Evolutionary conservation across 495 filamentous ascomycete genomes (phyloP).

Genomic region (Neurospora sp.): DNA sequence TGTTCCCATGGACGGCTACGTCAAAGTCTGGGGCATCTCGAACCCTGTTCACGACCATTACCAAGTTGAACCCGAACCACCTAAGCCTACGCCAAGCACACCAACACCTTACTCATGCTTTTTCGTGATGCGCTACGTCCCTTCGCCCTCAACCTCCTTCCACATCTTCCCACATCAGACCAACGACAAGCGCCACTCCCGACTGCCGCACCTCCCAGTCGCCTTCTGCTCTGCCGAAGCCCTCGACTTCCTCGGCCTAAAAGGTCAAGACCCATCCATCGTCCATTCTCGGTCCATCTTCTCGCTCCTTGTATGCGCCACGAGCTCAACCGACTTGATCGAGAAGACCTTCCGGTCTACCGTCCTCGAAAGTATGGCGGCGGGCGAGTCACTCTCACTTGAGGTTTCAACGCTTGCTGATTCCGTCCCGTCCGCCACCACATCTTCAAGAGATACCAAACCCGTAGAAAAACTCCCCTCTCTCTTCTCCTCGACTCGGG

Average conservation of each 20-base stretch:
- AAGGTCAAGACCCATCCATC: slow-evolving; percentile 16
- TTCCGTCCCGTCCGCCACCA: neutral
- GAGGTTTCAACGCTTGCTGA: neutral
- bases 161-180: neutral
- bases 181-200: neutral
- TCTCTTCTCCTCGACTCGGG: slow-evolving; percentile 12
- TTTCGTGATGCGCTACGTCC: slow-evolving; percentile 15
- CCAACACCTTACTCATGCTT: slow-evolving; percentile 43
- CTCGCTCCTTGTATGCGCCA: slow-evolving; percentile 32
- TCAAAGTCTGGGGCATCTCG: neutral
- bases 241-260: slow-evolving; percentile 34
- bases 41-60: neutral
- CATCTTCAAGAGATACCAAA: neutral
- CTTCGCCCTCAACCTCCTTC: neutral
- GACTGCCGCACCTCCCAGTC: slow-evolving; percentile 6
- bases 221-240: slow-evolving; percentile 20
- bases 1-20: neutral
- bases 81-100: slow-evolving; percentile 16
- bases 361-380: slow-evolving; percentile 27
- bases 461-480: neutral
- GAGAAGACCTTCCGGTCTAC: slow-evolving; percentile 25
- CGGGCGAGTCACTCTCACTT: slow-evolving; percentile 25
- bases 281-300: slow-evolving; percentile 41
- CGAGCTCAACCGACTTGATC: slow-evolving; percentile 19
- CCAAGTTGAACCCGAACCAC: slow-evolving; percentile 14